Evolutionary conservation across 1,284 basidiomycete species (phyloP).

Genomic region (Mycena sp.): DNA sequence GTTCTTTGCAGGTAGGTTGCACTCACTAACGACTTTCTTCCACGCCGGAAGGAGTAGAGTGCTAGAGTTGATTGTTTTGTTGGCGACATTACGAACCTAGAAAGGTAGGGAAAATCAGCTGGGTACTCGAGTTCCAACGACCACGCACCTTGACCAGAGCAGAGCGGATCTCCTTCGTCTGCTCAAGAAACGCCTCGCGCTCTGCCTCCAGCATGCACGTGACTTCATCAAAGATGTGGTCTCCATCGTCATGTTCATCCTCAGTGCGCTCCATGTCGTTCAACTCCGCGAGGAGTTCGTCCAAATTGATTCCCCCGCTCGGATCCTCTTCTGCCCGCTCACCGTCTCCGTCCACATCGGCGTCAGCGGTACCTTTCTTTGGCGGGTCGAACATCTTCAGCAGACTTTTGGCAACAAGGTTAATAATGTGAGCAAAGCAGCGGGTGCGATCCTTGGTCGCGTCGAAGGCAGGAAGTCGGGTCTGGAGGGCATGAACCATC

Average conservation of each 20-base stretch:
- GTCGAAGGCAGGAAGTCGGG: too few relatives aligned
- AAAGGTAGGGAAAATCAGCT: not conserved
- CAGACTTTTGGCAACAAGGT: too few relatives aligned
- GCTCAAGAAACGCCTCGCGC: not conserved
- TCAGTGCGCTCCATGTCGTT: not conserved
- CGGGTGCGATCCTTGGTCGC: too few relatives aligned
- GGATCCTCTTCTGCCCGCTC: too few relatives aligned
- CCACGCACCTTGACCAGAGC: conserved; percentile 20
- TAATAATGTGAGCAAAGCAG: too few relatives aligned
- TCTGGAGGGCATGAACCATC: too few relatives aligned
- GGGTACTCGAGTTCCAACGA: too few relatives aligned
- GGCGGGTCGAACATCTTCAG: too few relatives aligned
- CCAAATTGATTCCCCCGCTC: too few relatives aligned
- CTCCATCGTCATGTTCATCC: not conserved
- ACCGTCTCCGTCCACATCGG: not conserved
- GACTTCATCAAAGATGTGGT: conserved; percentile 4
- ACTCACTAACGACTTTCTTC: conserved; percentile 31
- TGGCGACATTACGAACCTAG: not conserved
- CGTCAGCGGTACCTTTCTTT: conserved; percentile 14
- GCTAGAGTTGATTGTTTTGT: too few relatives aligned
- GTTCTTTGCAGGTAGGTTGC: conserved; percentile 23
- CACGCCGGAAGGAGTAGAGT: conserved; percentile 45
- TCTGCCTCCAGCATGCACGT: not conserved
- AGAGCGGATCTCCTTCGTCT: too few relatives aligned
- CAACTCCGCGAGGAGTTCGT: not conserved